phyloP scores from a whole-genome alignment of 768 basidiomycete genomes.

The Lentinula sp. region DNA sequence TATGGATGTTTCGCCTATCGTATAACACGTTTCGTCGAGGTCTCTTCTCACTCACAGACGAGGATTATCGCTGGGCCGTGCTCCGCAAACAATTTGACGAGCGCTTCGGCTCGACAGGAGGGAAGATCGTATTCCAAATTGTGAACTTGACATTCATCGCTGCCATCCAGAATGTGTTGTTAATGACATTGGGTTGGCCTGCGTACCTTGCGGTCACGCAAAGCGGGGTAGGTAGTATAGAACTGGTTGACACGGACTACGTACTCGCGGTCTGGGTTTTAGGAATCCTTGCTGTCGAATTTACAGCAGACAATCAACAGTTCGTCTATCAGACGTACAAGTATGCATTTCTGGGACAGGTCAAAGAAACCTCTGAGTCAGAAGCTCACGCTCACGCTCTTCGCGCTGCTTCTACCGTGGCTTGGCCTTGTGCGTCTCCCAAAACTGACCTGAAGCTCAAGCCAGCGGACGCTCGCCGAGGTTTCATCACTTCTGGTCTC shows the following conservation, averaged over 20 bases:
- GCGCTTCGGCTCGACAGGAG: constrained; percentile 19
- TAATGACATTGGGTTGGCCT: constrained; percentile 66
- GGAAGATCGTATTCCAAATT: constrained; percentile 40
- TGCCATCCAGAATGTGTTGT: constrained; percentile 71
- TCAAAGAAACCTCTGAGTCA: constrained; percentile 15
- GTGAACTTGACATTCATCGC: constrained; percentile 70
- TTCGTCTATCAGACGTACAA: constrained; percentile 83
- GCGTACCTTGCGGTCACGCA: constrained; percentile 44
- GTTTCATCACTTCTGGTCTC: constrained; percentile 79
- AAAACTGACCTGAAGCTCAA: constrained; percentile 45
- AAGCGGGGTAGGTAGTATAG: constrained; percentile 37
- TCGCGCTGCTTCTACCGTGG: neutral
- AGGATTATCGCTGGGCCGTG: constrained; percentile 90
- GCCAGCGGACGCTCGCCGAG: constrained; percentile 62
- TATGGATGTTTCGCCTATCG: constrained; percentile 48
- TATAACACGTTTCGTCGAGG: constrained; percentile 86
- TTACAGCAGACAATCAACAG: constrained; percentile 89
- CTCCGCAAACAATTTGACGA: constrained; percentile 55
- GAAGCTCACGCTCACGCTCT: neutral
- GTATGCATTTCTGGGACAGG: constrained; percentile 32
- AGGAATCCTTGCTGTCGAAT: constrained; percentile 59
- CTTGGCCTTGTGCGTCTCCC: neutral
- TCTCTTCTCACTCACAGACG: constrained; percentile 66
- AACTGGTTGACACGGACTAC: constrained; percentile 55
- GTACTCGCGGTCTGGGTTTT: constrained; percentile 55